Percentiles rank a stretch among this genome's conserved stretches.
Conservation (phyloP, 1,284 basidiomycete species). For the Leccinum pachyderme region DNA sequence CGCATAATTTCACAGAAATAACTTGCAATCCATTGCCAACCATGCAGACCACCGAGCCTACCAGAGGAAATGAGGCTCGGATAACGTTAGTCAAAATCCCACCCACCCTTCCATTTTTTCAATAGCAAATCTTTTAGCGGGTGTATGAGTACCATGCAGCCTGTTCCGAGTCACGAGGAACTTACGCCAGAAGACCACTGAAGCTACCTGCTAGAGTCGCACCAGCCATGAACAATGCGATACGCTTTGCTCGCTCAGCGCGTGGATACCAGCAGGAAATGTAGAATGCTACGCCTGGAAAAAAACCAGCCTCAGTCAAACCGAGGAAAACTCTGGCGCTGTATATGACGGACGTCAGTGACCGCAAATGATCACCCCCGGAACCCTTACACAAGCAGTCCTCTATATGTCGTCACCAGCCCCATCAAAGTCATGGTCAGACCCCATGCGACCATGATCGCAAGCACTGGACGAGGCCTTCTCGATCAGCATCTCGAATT, state of each 20-base stretch:
- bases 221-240: slow-evolving; percentile 10
- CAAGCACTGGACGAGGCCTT: slow-evolving; percentile 35
- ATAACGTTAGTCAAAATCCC: background rate
- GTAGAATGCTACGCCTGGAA: slow-evolving; percentile 19
- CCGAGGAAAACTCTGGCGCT: slow-evolving; percentile 42
- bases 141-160: slow-evolving; percentile 2
- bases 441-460: slow-evolving; percentile 49
- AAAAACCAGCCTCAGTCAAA: slow-evolving; percentile 15
- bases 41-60: slow-evolving; percentile 37
- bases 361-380: background rate
- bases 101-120: slow-evolving; percentile 20
- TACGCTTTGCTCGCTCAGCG: slow-evolving; percentile 12
- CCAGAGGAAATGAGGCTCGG: background rate
- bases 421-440: slow-evolving; percentile 40
- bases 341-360: slow-evolving; percentile 3
- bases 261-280: slow-evolving; percentile 20
- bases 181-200: slow-evolving; percentile 21
- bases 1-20: background rate
- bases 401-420: slow-evolving; percentile 33
- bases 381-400: slow-evolving; percentile 25
- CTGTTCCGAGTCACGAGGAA: background rate
- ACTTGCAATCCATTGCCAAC: slow-evolving; percentile 49
- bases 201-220: slow-evolving; percentile 15
- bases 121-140: slow-evolving; percentile 10
- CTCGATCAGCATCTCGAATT: background rate